These are phyloP conservation scores for Argentina anserina DNA, from an alignment of 306 rosid species.

Conservation along the genomic window DNA sequence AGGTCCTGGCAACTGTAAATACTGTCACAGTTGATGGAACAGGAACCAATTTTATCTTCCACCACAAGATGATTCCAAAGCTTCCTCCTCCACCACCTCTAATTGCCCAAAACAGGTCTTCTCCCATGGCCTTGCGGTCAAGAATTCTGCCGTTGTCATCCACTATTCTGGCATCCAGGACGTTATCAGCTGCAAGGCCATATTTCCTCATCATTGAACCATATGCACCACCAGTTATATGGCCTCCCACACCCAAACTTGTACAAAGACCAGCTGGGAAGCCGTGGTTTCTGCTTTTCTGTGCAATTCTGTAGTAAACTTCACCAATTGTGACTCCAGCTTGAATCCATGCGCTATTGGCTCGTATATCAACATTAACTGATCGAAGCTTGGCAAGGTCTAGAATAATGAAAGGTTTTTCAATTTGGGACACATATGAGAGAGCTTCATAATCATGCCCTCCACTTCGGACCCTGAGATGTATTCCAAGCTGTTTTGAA, in stretches of 20 bases:
- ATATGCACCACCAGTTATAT: constrained; percentile 80
- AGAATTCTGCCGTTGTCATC: constrained; percentile 53
- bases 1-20: constrained; percentile 48
- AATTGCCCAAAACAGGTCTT: constrained; percentile 82
- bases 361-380: background rate
- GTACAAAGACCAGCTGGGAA: constrained; percentile 84
- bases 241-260: constrained; percentile 79
- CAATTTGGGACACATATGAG: constrained; percentile 21
- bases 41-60: constrained; percentile 76
- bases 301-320: constrained; percentile 58
- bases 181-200: constrained; percentile 77
- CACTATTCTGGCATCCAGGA: constrained; percentile 54
- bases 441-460: constrained; percentile 33
- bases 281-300: constrained; percentile 58
- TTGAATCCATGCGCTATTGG: constrained; percentile 29
- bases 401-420: constrained; percentile 19
- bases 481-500: constrained; percentile 47
- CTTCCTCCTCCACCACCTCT: constrained; percentile 94
- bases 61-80: constrained; percentile 75
- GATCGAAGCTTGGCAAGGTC: constrained; percentile 25
- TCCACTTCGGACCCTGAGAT: constrained; percentile 42
- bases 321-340: constrained; percentile 81
- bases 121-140: constrained; percentile 69
- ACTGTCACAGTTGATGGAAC: constrained; percentile 72
- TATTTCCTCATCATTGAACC: constrained; percentile 80